A percentile compares a stretch with the other conserved stretches of the same genome.
Conservation (phyloP, 371 early-diverging fungal genomes). For the Rhizomucor pusillus region DNA sequence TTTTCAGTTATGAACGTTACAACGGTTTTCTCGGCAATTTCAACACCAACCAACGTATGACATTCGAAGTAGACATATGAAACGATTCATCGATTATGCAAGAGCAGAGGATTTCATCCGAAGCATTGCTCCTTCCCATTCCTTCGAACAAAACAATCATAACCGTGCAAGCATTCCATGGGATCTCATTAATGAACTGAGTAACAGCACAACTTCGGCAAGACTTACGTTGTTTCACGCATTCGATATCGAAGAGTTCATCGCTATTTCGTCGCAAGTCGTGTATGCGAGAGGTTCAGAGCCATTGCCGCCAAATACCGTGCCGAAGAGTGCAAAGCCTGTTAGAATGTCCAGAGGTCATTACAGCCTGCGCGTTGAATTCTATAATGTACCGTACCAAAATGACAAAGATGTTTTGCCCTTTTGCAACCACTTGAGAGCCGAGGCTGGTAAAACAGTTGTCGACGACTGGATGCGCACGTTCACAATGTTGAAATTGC, state of each 20-base stretch:
- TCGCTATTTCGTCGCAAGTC: background rate
- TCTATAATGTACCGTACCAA: background rate
- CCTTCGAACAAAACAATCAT: background rate
- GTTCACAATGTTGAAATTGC: background rate
- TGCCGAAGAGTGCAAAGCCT: background rate
- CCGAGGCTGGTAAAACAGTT: background rate
- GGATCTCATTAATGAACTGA: background rate
- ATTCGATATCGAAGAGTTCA: background rate
- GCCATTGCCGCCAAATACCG: background rate
- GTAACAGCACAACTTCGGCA: background rate
- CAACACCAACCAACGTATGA: background rate
- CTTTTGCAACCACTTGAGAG: background rate
- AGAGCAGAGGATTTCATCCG: background rate
- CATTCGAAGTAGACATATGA: background rate
- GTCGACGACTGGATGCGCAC: background rate
- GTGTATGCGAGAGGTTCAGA: background rate
- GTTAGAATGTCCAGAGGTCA: background rate
- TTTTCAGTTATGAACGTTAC: conserved; percentile 8
- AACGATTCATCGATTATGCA: background rate
- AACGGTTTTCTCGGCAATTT: conserved; percentile 4
- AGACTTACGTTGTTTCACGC: background rate
- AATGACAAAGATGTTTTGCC: background rate
- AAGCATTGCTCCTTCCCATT: background rate
- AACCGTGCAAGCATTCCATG: background rate
- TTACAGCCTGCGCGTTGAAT: background rate